Evolutionary conservation across 2,329 filamentous ascomycete species (phyloP), one percentile per base, ranked within the genome.

Genomic region (Elsinoe australis): DNA sequence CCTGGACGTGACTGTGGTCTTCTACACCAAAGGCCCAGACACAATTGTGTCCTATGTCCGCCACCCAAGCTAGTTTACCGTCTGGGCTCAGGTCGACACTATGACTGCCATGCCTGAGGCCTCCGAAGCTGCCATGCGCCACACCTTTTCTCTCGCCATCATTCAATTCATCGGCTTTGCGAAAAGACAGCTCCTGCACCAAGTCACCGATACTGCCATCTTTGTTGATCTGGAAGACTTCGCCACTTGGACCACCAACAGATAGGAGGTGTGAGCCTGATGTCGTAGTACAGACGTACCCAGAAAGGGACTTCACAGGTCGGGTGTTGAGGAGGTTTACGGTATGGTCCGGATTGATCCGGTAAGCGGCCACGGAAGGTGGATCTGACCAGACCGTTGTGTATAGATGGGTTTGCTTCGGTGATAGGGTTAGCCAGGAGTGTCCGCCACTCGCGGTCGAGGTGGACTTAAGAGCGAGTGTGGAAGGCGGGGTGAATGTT

Each of bases 311-410:
- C 12, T 56, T 56, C n/a, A 63, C 54, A 6, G 51, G 57, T 44
- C 59, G 58, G 5, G 59, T 58, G 47, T 63, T 64, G n/a, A 64
- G 51, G 41, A 56, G 58, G 24, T 53, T 53, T 22, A 63, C 55
- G 9, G 59, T 50, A 5, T 55, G 51, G 46, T 57, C 56, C 4
- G 46, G 42, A 2, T 51, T 39, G 48, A 64, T 54, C 4, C 49
- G 50, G 54, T 65, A 65, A 21, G 56, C 50, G 4, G 61, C 61
- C 5, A 63, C 49, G 2, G 61, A 61, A 3, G 62, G 62, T 1
- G 58, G 56, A 18, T 56, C 53, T n/a, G 59, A 59, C 62, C 62
- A 65, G 15, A 60, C 61, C n/a, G 62, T 65, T 12, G 56, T 56
- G 53, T 64, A 65, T 44, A 65, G 55, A 42, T 52, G 52, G 12